Base-by-base conservation (phyloP, 257 asterid species). In the Schizonepeta tenuifolia region DNA sequence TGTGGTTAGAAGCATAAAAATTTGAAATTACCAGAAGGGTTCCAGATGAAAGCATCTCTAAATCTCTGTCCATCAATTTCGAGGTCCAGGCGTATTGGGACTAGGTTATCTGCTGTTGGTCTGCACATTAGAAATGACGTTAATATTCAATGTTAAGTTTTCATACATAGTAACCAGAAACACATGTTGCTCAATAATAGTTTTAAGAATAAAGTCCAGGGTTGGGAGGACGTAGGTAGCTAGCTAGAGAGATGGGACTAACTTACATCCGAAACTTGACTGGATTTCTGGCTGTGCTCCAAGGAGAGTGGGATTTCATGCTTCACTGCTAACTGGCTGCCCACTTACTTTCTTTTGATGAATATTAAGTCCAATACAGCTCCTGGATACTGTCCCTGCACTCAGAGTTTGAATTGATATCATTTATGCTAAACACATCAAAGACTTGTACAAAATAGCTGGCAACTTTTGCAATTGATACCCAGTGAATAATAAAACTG, bases 41-140 rank as follows among this genome's bases (percentile, higher is more conserved):
- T 95, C 98, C 97, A 95, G 28, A 76, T 79, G 79, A 95, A 89
- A 80, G 96, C 92, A 81, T 92, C 99, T 73, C 87, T 86, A 78
- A 81, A 86, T 71, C 90, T 85, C 81, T 87, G 97, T 12, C 98
- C 99, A 46, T 92, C 98, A 71, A 87, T 87, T 72, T 92, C 98
- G 62, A 95, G 85, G 77, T 95, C 98, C 58, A 92, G 83, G 11
- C 92, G 89, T 67, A 95, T 88, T 0, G 99, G 99, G 49, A 95
- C 94, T 26, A 95, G 87, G 83, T 90, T 92, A 73, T 92, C 99
- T 0, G 96, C 79, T 9, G 99, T 88, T 12, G 98, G 98, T 65
- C 99, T 95, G 93, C 59, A 69, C 43, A 75, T 58, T 22, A 38
- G 60, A 50, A 44, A 49, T 7, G 38, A 24, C 2, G 17, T 67